Percentiles rank a stretch among this genome's conserved stretches.
These are phyloP conservation scores for Fusarium pseudoanthophilum DNA, from an alignment of 2,329 filamentous ascomycete species.

Conservation along the genomic window DNA sequence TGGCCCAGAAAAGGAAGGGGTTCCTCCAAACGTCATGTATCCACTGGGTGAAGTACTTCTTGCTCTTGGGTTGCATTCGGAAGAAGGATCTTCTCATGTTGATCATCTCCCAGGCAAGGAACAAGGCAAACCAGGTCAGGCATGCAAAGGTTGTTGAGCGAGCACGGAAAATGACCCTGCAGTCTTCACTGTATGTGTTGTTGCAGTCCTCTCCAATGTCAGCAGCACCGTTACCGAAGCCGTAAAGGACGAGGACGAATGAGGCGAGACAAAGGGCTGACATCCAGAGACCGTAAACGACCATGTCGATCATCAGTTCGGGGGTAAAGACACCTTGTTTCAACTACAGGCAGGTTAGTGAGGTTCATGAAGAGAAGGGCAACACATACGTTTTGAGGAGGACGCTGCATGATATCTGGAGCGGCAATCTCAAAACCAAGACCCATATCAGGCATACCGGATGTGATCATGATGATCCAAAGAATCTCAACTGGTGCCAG, in stretches of 20 bases:
- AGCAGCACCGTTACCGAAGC: conserved; percentile 57
- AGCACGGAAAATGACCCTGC: conserved; percentile 73
- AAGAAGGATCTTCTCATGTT: conserved; percentile 77
- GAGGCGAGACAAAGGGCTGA: conserved; percentile 65
- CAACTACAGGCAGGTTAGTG: conserved; percentile 39
- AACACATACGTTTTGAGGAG: conserved; percentile 68
- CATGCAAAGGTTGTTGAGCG: conserved; percentile 78
- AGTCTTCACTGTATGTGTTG: conserved; percentile 61
- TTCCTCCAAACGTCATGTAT: conserved; percentile 74
- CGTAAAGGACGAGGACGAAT: conserved; percentile 64
- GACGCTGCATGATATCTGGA: conserved; percentile 74
- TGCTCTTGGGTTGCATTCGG: conserved; percentile 73
- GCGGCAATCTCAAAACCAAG: conserved; percentile 76
- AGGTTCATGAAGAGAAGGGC: accelerated
- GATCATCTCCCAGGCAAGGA: conserved; percentile 81
- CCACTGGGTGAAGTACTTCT: conserved; percentile 72
- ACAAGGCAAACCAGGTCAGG: conserved; percentile 78
- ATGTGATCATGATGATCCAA: conserved; percentile 84
- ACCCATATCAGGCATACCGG: conserved; percentile 78
- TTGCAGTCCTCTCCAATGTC: conserved; percentile 71
- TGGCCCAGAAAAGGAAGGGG: conserved; percentile 74
- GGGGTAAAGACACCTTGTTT: conserved; percentile 70
- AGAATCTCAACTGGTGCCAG: conserved; percentile 79
- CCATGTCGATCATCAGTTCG: conserved; percentile 73
- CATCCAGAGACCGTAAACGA: conserved; percentile 75